phyloP scores from a whole-genome alignment of 305 asterid species.

The Fraxinus sp. region DNA sequence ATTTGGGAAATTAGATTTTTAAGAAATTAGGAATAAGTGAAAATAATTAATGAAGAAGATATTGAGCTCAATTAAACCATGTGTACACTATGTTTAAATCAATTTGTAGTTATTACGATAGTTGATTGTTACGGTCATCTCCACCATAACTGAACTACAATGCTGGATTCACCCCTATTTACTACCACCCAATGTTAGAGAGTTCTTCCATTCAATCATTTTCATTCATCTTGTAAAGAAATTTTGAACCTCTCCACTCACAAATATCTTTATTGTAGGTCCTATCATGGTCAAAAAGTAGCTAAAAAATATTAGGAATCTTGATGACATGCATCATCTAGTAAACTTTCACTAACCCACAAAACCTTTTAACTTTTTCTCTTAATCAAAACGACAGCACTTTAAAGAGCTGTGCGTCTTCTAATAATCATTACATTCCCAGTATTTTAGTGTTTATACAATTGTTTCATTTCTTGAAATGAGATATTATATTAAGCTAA shows the following conservation, averaged over 20 bases:
- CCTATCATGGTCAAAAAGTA: not conserved
- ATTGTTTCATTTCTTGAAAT: not conserved
- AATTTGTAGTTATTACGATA: no score
- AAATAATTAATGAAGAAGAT: no score
- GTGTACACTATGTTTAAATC: no score
- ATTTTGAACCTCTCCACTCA: not conserved
- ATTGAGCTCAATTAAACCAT: no score
- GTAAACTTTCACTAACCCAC: not conserved
- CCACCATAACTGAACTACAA: no score
- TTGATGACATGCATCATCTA: slow-evolving; percentile 4
- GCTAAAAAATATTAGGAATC: not conserved
- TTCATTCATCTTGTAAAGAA: not conserved
- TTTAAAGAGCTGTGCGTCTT: not conserved
- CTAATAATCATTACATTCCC: not conserved
- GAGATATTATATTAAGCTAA: not conserved
- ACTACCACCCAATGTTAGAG: not conserved
- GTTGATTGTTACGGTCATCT: no score
- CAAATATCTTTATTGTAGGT: not conserved
- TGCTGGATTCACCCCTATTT: no score
- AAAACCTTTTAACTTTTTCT: not conserved
- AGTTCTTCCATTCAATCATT: not conserved
- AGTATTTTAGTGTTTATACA: not conserved
- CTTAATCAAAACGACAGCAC: not conserved
- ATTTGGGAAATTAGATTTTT: no score
- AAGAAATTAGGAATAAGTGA: no score